Conservation (phyloP, 1,284 basidiomycete genomes). For the Stereum hirsutum region DNA sequence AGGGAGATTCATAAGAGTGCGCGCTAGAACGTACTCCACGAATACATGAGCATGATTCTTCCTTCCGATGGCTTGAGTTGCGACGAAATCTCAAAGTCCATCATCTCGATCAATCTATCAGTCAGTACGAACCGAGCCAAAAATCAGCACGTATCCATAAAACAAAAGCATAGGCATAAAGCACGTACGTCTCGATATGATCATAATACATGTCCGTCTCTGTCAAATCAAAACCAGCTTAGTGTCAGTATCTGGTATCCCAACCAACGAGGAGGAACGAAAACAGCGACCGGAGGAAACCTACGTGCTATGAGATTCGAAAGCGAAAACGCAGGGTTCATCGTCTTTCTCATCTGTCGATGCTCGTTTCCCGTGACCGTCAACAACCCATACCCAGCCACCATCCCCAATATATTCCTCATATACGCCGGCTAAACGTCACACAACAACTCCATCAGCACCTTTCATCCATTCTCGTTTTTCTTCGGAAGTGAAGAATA, state of each 20-base stretch:
- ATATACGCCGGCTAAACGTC: conserved; percentile 30
- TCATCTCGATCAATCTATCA: conserved; percentile 28
- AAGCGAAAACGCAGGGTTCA: conserved; percentile 42
- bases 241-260: too few species aligned
- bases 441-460: not conserved
- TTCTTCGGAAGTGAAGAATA: too few species aligned
- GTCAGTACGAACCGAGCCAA: not conserved
- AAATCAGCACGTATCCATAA: not conserved
- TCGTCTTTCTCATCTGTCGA: conserved; percentile 35
- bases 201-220: conserved; percentile 42
- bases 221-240: conserved; percentile 13
- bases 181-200: conserved; percentile 30
- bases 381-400: conserved; percentile 35
- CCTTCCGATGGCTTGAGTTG: conserved; percentile 18
- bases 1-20: not conserved
- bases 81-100: conserved; percentile 23
- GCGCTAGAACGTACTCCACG: conserved; percentile 30
- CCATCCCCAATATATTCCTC: conserved; percentile 29
- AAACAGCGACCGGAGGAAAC: conserved; percentile 12
- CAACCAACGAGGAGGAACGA: too few species aligned
- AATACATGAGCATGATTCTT: conserved; percentile 29
- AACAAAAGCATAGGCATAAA: not conserved
- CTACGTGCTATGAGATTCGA: conserved; percentile 34
- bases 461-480: too few species aligned
- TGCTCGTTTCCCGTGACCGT: conserved; percentile 39